phyloP scores from a whole-genome alignment of 176 grass and related monocot genomes.

The Triticum aestivum region DNA sequence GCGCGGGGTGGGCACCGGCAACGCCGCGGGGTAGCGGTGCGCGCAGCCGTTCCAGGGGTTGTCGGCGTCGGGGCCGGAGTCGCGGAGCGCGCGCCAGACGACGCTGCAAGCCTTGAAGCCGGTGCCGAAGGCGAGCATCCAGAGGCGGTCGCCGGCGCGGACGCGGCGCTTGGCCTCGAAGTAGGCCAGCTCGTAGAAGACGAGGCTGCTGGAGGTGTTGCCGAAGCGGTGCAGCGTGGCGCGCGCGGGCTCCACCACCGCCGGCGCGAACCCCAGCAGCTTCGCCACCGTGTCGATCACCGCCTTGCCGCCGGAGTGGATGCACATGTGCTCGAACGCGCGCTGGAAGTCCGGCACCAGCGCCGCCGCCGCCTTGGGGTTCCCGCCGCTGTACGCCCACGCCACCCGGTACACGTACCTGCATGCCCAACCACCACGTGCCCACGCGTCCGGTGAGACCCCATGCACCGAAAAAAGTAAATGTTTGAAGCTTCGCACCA shows the following conservation, averaged over 20 bases:
- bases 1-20: slow-evolving; percentile 28
- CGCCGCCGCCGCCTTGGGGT: slow-evolving; percentile 29
- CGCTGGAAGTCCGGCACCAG: slow-evolving; percentile 71
- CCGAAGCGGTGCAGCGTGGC: slow-evolving; percentile 78
- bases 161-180: slow-evolving; percentile 74
- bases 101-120: slow-evolving; percentile 81
- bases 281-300: slow-evolving; percentile 73
- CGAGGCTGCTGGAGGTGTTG: slow-evolving; percentile 93
- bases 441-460: background rate
- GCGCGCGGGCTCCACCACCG: slow-evolving; percentile 63
- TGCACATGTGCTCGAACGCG: slow-evolving; percentile 93
- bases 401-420: slow-evolving; percentile 54
- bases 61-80: slow-evolving; percentile 58
- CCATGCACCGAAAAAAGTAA: background rate
- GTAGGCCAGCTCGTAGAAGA: slow-evolving; percentile 95
- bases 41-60: slow-evolving; percentile 71
- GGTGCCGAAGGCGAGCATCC: slow-evolving; percentile 93
- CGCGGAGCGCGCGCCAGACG: slow-evolving; percentile 62
- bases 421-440: background rate
- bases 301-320: slow-evolving; percentile 86
- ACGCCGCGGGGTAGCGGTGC: slow-evolving; percentile 49
- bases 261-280: slow-evolving; percentile 52
- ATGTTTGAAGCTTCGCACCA: background rate
- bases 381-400: slow-evolving; percentile 10
- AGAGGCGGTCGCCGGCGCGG: slow-evolving; percentile 55